Evolutionary conservation across 2,329 filamentous ascomycete genomes (phyloP), one percentile per base, ranked within the genome.

Genomic region (Zymoseptoria pseudotritici): DNA sequence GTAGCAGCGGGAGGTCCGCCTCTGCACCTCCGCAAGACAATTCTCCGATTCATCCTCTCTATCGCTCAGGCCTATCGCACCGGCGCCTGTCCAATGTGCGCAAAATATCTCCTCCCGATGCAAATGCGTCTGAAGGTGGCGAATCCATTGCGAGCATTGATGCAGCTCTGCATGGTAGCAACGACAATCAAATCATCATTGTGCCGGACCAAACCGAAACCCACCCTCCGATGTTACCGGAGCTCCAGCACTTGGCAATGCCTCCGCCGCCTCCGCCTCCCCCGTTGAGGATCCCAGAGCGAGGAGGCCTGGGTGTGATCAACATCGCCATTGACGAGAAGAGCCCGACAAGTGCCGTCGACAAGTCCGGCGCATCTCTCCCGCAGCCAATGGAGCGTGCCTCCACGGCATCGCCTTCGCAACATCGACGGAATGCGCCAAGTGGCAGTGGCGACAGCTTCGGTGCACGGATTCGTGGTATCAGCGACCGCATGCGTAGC

Each of bases 401-500:
- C 5, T 61, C 62, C n/a, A 72, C 71, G 1, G 60, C 67, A 2
- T 71, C 70, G 50, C 76, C 76, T n/a, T n/a, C n/a, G 8, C 73
- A 73, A 31, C 73, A 74, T 68, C 82, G 80, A 59, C 80, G 81
- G 67, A 79, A 79, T 49, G 78, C 82, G 17, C 80, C 80, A 20
- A 76, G 79, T 57, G 85, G 82, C 67, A 79, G 83, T 46, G 83
- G 82, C 65, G 83, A 85, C 57, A 79, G 81, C 36, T 77, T 86
- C 42, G 79, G 81, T 10, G 77, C 74, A 56, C 82, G 81, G 62
- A 73, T 83, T 58, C 75, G 79, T 26, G 82, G 78, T 58, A 76
- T 86, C 20, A 80, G 82, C 2, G 82, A 82, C n/a, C 79, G 83
- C 21, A 83, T 85, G 78, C 78, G 83, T 49, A 84, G 79, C 69